phyloP scores from a whole-genome alignment of 1,284 basidiomycete species.

The Ustilago hordei region DNA sequence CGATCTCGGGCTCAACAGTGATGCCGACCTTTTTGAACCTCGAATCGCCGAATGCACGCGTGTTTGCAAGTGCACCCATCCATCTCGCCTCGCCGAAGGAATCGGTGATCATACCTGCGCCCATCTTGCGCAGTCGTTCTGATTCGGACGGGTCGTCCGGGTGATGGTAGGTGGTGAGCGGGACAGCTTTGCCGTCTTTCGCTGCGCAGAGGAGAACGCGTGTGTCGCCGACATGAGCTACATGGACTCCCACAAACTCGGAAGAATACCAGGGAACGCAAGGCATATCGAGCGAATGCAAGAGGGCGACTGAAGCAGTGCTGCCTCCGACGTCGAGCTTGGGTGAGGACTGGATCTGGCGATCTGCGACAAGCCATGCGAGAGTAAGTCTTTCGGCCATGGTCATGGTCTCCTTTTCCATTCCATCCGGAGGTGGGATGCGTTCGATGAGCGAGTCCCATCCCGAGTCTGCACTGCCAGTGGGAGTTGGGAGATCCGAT shows the following conservation, averaged over 20 bases:
- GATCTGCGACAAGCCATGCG: conserved; percentile 65
- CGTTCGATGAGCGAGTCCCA: conserved; percentile 41
- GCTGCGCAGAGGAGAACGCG: conserved; percentile 84
- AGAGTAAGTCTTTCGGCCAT: conserved; percentile 66
- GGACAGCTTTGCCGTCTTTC: conserved; percentile 78
- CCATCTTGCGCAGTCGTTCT: conserved; percentile 85
- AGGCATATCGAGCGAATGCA: conserved; percentile 84
- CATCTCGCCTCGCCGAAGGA: conserved; percentile 94
- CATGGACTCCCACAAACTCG: conserved; percentile 73
- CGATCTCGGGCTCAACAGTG: conserved; percentile 94
- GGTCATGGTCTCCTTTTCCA: conserved; percentile 54
- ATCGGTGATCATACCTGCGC: conserved; percentile 88
- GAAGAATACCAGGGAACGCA: conserved; percentile 71
- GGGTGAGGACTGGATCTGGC: conserved; percentile 58
- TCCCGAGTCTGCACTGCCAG: conserved; percentile 17
- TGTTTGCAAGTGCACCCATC: conserved; percentile 96
- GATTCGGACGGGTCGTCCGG: conserved; percentile 89
- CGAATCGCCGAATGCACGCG: conserved; percentile 91
- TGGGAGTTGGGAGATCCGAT: background rate
- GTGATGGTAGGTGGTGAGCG: conserved; percentile 80
- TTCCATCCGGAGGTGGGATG: conserved; percentile 50
- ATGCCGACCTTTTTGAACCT: conserved; percentile 80
- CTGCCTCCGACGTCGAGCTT: conserved; percentile 75
- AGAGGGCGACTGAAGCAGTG: conserved; percentile 86
- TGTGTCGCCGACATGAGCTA: conserved; percentile 90